A percentile compares a stretch with the other conserved stretches of the same genome.
Evolutionary conservation across 108 stramenopile genomes (phyloP).

Genomic region (Cyclotella kingstonii): DNA sequence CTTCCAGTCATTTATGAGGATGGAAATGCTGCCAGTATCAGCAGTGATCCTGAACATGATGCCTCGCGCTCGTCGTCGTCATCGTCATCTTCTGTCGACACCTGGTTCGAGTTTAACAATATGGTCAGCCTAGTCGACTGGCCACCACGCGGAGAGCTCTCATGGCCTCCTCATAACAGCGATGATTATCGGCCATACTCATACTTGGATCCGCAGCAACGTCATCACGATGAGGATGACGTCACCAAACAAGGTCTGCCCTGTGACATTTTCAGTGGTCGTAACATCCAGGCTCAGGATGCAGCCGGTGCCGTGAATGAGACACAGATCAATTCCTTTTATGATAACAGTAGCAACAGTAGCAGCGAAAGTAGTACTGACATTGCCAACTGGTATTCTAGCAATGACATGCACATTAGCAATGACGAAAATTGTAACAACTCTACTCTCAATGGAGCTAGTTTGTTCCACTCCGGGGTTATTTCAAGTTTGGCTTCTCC

Average conservation of each 20-base stretch:
- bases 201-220: not conserved
- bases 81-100: not conserved
- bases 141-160: constrained; percentile 2
- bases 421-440: not conserved
- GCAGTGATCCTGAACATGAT: not conserved
- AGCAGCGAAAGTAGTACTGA: not conserved
- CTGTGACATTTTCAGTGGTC: no score
- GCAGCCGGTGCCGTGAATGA: not conserved
- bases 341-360: constrained; percentile 1
- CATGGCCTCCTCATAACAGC: not conserved
- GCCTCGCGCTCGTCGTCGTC: not conserved
- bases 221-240: no score
- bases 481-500: no score
- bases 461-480: no score
- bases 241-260: no score
- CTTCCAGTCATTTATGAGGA: constrained; percentile 10
- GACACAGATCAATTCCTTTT: not conserved
- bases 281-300: not conserved
- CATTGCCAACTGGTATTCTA: not conserved
- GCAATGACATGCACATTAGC: not conserved
- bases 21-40: not conserved
- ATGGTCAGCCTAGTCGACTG: not conserved
- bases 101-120: not conserved
- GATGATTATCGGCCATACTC: not conserved
- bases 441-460: not conserved